phyloP scores from a whole-genome alignment of 1,284 basidiomycete genomes.

The Heliocybe sulcata region DNA sequence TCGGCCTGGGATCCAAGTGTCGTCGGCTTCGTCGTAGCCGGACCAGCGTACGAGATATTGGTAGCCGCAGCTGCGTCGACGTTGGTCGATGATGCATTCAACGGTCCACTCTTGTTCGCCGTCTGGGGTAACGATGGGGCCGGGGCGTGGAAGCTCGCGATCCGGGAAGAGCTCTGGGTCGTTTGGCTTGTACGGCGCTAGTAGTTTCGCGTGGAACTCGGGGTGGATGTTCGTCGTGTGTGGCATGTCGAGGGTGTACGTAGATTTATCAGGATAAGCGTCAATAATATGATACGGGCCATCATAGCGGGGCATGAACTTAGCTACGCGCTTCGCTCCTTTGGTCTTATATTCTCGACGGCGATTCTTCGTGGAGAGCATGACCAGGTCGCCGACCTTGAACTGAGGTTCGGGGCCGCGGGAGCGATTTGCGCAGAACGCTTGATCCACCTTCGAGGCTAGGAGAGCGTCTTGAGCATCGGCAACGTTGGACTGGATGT shows the following conservation, averaged over 20 bases:
- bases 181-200: neutral
- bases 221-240: neutral
- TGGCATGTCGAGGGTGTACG: neutral
- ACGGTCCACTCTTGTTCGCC: conserved; percentile 11
- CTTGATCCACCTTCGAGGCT: conserved; percentile 11
- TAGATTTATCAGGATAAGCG: neutral
- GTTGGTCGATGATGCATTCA: conserved; percentile 8
- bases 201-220: conserved; percentile 1
- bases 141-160: conserved; percentile 3
- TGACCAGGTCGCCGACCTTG: neutral
- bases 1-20: conserved; percentile 1
- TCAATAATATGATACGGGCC: neutral
- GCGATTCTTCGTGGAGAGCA: neutral
- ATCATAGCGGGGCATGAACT: neutral
- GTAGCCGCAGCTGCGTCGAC: neutral
- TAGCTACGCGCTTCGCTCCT: neutral
- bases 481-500: conserved; percentile 7
- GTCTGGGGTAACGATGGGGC: conserved; percentile 8
- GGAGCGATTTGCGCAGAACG: neutral
- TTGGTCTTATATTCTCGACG: neutral
- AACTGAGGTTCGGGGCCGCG: neutral
- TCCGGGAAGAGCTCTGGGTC: conserved; percentile 9
- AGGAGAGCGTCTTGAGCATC: conserved; percentile 13
- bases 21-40: conserved; percentile 5
- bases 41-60: conserved; percentile 4